Base-by-base conservation (phyloP, 2,329 filamentous ascomycete genomes). In the Balansia obtecta region DNA sequence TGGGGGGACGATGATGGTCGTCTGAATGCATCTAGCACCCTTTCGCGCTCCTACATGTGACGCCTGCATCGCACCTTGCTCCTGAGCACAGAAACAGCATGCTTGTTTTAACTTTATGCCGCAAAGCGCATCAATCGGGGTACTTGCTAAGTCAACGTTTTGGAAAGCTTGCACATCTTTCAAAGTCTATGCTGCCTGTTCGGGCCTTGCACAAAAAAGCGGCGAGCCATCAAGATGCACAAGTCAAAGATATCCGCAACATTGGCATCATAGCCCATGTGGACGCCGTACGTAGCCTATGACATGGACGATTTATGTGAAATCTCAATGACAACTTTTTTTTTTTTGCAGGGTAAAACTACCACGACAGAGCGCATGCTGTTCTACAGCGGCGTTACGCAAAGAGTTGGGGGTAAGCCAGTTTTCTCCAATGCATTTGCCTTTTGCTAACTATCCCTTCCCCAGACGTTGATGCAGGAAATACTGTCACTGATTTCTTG, bases 341-440 rank as follows among this genome's bases (percentile, higher is more conserved):
- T 20, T 40, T 10, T 33, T 40, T n/a, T 43, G 16, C 49, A 80
- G 77, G 93, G 93, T 9, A 98, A 98, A 74, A 98, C 93, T 1
- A 97, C 93, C 0, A 98, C 93, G 0, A 97, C 93, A 3, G 93
- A 98, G 80, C 89, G 93, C 52, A 97, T 97, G 91, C 85, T 98
- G 61, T 97, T 89, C 64, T 95, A 96, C 62, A 94, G 88, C 64
- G 91, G 93, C 46, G 83, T 90, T 54, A 95, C 90, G 10, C 77
- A 87, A 56, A 77, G 90, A 65, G 82, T 96, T 61, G 93, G 93
- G 70, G 77, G 77, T 78, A 61, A 45, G 74, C 12, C n/a, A n/a
- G 9, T 20, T 32, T 27, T 27, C 7, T 7, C 8, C 27, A 27
- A 5, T 27, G 8, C 27, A 27, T 27, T 27, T 27, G 4, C 8